These are phyloP conservation scores for Lablab purpureus DNA, from an alignment of 306 rosid genomes.

Conservation along the genomic window DNA sequence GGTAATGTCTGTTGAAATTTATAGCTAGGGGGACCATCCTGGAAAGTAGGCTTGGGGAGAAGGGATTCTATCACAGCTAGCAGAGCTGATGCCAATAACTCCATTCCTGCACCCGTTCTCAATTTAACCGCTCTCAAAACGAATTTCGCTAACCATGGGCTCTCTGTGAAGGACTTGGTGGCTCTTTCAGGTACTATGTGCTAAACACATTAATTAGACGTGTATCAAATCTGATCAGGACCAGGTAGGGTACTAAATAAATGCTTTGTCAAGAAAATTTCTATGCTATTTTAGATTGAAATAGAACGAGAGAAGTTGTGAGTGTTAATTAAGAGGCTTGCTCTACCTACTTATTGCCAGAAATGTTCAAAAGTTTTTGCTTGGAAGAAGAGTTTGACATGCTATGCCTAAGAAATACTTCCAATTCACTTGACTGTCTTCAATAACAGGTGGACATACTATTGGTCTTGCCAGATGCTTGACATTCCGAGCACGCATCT, in stretches of 20 bases:
- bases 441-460: conserved; percentile 56
- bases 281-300: not conserved
- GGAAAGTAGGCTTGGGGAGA: conserved; percentile 61
- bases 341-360: not conserved
- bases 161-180: conserved; percentile 51
- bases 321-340: not conserved
- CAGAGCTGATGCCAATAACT: conserved; percentile 53
- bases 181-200: conserved; percentile 56
- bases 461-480: conserved; percentile 59
- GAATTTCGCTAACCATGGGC: conserved; percentile 49
- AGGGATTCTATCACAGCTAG: conserved; percentile 65
- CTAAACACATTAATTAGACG: not conserved
- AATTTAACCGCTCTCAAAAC: conserved; percentile 40
- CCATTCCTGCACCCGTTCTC: conserved; percentile 48
- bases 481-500: conserved; percentile 50
- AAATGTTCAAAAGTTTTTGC: not conserved
- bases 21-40: conserved; percentile 59
- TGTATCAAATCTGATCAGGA: not conserved
- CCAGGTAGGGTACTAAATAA: not conserved
- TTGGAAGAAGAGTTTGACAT: not conserved
- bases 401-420: not conserved
- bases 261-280: not conserved
- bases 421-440: not conserved
- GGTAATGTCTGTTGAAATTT: conserved; percentile 15
- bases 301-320: not conserved